A percentile compares a stretch with the other conserved stretches of the same genome.
Conservation (phyloP, 768 basidiomycete genomes). For the Amanita rubescens region DNA sequence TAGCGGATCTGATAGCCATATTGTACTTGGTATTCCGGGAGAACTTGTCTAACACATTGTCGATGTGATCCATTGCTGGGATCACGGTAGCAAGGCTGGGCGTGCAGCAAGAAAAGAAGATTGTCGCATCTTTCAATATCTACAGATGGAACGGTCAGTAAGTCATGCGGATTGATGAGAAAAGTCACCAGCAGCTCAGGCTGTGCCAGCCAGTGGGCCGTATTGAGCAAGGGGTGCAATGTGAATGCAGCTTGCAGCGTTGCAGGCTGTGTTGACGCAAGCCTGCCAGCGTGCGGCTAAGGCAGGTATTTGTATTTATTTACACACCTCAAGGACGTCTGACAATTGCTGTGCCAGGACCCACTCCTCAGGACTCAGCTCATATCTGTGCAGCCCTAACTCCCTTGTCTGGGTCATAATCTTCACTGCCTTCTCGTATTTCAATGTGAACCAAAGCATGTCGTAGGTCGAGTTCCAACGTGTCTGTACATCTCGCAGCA, state of each 20-base stretch:
- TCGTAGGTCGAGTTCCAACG: not conserved
- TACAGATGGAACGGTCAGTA: not conserved
- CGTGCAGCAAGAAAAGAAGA: slow-evolving; percentile 13
- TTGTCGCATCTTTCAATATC: slow-evolving; percentile 12
- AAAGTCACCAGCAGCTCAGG: too few species aligned
- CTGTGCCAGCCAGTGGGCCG: too few species aligned
- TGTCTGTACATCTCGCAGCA: not conserved
- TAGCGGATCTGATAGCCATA: slow-evolving; percentile 19
- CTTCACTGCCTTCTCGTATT: not conserved
- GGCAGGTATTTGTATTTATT: slow-evolving; percentile 2
- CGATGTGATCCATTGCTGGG: slow-evolving; percentile 13
- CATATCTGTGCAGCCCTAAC: not conserved
- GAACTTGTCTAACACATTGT: slow-evolving; percentile 10
- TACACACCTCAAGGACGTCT: not conserved
- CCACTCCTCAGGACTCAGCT: slow-evolving; percentile 5
- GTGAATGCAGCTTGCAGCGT: too few species aligned
- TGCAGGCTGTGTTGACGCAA: not conserved
- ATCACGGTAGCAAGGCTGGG: slow-evolving; percentile 12
- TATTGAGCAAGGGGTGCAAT: too few species aligned
- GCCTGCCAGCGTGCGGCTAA: too few species aligned
- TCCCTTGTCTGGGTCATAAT: not conserved
- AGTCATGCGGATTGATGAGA: too few species aligned
- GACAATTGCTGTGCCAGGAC: not conserved
- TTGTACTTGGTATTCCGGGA: slow-evolving; percentile 14
- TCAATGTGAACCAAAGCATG: not conserved